Percentiles rank a stretch among this genome's conserved stretches.
Evolutionary conservation across 2,329 filamentous ascomycete species (phyloP).

Genomic region (Ilyonectria mors-panacis): DNA sequence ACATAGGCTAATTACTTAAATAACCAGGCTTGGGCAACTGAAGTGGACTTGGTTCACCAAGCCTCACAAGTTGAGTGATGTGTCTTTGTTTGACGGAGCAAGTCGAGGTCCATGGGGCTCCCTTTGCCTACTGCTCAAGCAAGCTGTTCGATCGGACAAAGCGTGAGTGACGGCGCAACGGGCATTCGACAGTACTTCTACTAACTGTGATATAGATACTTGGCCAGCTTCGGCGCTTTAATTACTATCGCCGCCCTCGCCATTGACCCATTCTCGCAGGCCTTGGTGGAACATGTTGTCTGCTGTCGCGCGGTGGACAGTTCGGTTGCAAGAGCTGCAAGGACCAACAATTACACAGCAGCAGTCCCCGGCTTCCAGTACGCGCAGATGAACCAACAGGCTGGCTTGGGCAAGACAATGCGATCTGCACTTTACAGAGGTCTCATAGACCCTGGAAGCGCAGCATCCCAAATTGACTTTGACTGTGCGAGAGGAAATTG

Average conservation of each 20-base stretch:
- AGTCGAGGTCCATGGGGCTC: constrained; percentile 3
- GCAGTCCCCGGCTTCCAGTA: background rate
- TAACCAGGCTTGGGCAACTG: background rate
- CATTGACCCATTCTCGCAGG: constrained; percentile 1
- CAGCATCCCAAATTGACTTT: background rate
- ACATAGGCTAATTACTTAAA: too few relatives aligned
- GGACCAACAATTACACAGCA: background rate
- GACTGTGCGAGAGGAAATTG: background rate
- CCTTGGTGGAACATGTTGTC: background rate
- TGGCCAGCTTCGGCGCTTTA: background rate
- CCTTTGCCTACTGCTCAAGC: background rate
- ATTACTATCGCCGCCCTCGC: background rate
- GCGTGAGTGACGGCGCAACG: background rate
- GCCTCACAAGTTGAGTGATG: background rate
- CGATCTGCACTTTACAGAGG: background rate
- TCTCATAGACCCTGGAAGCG: background rate
- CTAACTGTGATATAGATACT: background rate
- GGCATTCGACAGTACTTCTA: too few relatives aligned
- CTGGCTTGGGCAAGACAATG: background rate
- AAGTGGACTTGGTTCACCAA: background rate
- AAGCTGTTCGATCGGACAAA: background rate
- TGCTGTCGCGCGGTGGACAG: background rate
- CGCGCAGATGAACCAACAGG: too few relatives aligned
- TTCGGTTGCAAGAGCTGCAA: background rate
- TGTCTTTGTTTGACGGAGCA: background rate